A percentile compares a stretch with the other conserved stretches of the same genome.
These are phyloP conservation scores for Eucalyptus sp. DNA, from an alignment of 345 rosid species.

Conservation along the genomic window DNA sequence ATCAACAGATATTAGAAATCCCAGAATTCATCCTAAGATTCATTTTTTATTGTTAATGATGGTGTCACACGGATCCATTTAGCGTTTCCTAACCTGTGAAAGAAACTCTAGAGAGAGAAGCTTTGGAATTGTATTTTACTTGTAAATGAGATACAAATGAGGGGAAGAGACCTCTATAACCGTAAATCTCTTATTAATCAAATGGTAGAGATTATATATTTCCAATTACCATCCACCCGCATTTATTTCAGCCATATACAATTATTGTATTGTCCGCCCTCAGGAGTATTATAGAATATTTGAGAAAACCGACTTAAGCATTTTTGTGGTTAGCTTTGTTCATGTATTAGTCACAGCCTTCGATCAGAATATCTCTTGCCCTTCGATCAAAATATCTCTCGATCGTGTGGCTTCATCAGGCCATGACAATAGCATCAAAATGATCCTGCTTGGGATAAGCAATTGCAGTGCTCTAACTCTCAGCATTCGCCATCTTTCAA, in stretches of 20 bases:
- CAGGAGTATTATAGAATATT: too few species aligned
- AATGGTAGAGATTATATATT: too few species aligned
- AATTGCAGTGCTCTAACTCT: not conserved
- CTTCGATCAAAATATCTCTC: not conserved
- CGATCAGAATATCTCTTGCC: not conserved
- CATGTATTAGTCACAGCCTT: not conserved
- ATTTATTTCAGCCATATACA: not conserved
- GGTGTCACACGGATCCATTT: not conserved
- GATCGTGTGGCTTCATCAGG: not conserved
- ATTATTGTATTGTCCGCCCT: not conserved
- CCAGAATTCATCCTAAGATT: not conserved
- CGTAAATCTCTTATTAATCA: too few species aligned
- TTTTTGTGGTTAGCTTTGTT: not conserved
- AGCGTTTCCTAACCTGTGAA: too few species aligned
- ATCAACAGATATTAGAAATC: not conserved
- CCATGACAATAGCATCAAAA: not conserved
- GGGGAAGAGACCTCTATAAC: not conserved
- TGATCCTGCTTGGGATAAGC: not conserved
- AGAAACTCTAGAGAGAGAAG: not conserved
- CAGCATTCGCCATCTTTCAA: not conserved
- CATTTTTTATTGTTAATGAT: not conserved
- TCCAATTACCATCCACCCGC: not conserved
- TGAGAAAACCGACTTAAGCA: not conserved
- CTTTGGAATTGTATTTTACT: too few species aligned
- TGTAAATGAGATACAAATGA: not conserved